Conservation (phyloP, 441 rosid genomes). For the Theobroma grandiflorum region DNA sequence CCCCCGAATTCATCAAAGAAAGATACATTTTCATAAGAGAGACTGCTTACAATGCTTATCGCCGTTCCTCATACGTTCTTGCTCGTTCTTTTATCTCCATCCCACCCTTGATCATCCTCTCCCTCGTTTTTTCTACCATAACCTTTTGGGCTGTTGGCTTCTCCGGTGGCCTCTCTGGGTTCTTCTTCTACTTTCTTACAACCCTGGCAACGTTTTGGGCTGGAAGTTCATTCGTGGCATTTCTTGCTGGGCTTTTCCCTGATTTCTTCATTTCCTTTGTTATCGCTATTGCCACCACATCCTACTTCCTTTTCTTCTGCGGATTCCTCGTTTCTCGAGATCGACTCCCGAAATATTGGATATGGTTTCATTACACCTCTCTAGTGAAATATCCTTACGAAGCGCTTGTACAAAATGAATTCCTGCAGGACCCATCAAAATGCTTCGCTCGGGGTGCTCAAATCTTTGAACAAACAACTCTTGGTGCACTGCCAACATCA, state of each 20-base stretch:
- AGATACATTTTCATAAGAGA: slow-evolving; percentile 87
- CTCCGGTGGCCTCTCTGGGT: slow-evolving; percentile 57
- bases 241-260: slow-evolving; percentile 72
- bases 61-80: slow-evolving; percentile 86
- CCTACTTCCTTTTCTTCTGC: slow-evolving; percentile 75
- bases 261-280: slow-evolving; percentile 80
- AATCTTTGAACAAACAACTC: slow-evolving; percentile 67
- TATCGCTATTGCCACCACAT: slow-evolving; percentile 61
- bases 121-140: slow-evolving; percentile 61
- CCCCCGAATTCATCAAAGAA: slow-evolving; percentile 78
- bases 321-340: slow-evolving; percentile 80
- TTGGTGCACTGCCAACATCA: slow-evolving; percentile 40
- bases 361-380: slow-evolving; percentile 86
- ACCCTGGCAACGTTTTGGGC: slow-evolving; percentile 76
- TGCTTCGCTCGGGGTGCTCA: slow-evolving; percentile 73
- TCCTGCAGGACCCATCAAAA: slow-evolving; percentile 47
- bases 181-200: slow-evolving; percentile 70
- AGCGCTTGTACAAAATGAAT: slow-evolving; percentile 73
- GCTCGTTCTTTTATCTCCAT: slow-evolving; percentile 70
- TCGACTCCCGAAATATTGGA: slow-evolving; percentile 75
- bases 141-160: slow-evolving; percentile 77
- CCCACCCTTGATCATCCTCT: slow-evolving; percentile 66
- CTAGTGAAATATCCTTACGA: slow-evolving; percentile 81
- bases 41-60: slow-evolving; percentile 84
- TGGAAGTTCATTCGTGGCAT: slow-evolving; percentile 76